Evolutionary conservation across 192 early-diverging fungal genomes (phyloP).

Genomic region (Funneliformis geosporum): DNA sequence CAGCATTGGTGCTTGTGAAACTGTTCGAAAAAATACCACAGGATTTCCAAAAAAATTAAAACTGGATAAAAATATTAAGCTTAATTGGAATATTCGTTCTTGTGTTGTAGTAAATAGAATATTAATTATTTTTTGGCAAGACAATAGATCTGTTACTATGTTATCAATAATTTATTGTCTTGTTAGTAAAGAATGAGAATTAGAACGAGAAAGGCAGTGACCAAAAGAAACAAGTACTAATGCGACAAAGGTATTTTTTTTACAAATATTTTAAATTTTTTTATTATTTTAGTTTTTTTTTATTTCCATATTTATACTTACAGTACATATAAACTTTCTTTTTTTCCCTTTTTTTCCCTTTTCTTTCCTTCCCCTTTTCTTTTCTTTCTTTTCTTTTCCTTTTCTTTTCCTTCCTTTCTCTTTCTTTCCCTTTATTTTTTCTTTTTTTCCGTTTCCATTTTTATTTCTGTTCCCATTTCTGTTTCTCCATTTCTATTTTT

Average conservation of each 20-base stretch:
- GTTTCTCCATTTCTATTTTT: too few species aligned
- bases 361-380: too few species aligned
- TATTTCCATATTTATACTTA: too few species aligned
- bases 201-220: neutral
- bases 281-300: too few species aligned
- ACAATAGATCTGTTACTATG: neutral
- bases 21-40: neutral
- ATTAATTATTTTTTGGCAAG: conserved; percentile 9
- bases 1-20: neutral
- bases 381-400: too few species aligned
- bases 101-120: neutral
- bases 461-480: too few species aligned
- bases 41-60: neutral
- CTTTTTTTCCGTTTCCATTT: too few species aligned
- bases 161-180: neutral
- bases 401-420: too few species aligned
- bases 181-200: neutral
- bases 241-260: neutral
- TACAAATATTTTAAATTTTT: too few species aligned
- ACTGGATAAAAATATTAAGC: neutral
- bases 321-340: too few species aligned
- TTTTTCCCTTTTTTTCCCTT: too few species aligned
- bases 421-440: too few species aligned
- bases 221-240: neutral
- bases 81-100: neutral